A percentile compares a stretch with the other conserved stretches of the same genome.
Evolutionary conservation across 164 flowering plant genomes (phyloP).

Genomic region (Echeveria elegans): DNA sequence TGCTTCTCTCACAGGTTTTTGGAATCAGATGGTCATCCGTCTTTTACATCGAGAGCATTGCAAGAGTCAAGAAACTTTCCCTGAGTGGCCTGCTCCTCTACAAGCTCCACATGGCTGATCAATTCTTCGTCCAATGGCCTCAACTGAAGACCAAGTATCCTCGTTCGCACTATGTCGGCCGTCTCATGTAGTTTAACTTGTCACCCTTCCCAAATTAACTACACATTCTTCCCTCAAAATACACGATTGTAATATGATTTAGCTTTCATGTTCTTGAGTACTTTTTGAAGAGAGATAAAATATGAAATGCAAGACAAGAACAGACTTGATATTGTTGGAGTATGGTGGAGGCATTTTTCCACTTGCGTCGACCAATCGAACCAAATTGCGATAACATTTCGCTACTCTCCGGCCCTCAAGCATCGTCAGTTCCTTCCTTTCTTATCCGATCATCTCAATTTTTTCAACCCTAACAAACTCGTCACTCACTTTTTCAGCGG

Average conservation of each 20-base stretch:
- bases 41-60: slow-evolving; percentile 85
- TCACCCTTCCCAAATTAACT: too few relatives aligned
- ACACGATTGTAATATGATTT: too few relatives aligned
- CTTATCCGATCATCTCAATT: neutral
- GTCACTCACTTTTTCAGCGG: neutral
- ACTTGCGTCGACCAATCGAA: neutral
- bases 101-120: slow-evolving; percentile 74
- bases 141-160: slow-evolving; percentile 55
- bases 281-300: too few relatives aligned
- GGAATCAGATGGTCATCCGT: slow-evolving; percentile 76
- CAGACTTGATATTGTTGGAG: too few relatives aligned
- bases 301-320: too few relatives aligned
- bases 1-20: slow-evolving; percentile 40
- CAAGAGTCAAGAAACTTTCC: slow-evolving; percentile 78
- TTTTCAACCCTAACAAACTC: neutral
- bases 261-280: too few relatives aligned
- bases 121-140: slow-evolving; percentile 91
- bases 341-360: neutral
- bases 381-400: neutral
- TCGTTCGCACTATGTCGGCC: slow-evolving; percentile 3
- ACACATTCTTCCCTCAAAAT: too few relatives aligned
- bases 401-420: neutral
- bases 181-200: neutral
- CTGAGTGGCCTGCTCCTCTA: slow-evolving; percentile 84
- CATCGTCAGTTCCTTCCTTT: neutral